These are phyloP conservation scores for Abortiporus biennis DNA, from an alignment of 1,284 basidiomycete genomes.

Conservation along the genomic window DNA sequence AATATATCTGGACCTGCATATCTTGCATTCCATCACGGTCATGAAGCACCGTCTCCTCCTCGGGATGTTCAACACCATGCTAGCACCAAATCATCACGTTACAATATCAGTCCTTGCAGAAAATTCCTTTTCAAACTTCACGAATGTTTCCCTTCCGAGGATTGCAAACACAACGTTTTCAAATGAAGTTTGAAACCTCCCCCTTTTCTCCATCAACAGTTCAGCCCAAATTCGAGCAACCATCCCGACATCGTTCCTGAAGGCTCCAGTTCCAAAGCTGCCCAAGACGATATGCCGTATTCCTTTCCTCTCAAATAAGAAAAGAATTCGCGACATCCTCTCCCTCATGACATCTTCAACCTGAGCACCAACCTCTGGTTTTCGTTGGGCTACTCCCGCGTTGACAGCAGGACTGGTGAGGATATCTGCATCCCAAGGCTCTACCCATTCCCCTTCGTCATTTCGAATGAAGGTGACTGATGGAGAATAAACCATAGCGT, in stretches of 20 bases:
- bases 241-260: constrained; percentile 48
- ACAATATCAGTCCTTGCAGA: no score
- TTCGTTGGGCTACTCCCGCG: constrained; percentile 46
- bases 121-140: constrained; percentile 40
- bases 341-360: constrained; percentile 58
- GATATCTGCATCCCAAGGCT: constrained; percentile 41
- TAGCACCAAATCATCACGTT: no score
- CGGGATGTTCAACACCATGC: no score
- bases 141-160: constrained; percentile 44
- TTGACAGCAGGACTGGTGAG: constrained; percentile 69
- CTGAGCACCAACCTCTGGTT: constrained; percentile 26
- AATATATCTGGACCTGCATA: no score
- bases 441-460: constrained; percentile 46
- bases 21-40: no score
- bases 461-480: constrained; percentile 50
- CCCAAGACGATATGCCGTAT: constrained; percentile 57
- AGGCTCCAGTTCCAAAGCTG: constrained; percentile 71
- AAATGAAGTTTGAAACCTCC: constrained; percentile 52
- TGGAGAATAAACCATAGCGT: constrained; percentile 66
- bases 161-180: constrained; percentile 61
- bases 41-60: no score
- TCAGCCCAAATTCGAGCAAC: constrained; percentile 36
- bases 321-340: constrained; percentile 59
- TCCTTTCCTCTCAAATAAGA: constrained; percentile 53
- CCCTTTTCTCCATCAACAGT: constrained; percentile 37